phyloP scores from a whole-genome alignment of 1,139 yeast species.

The Arxiozyma heterogenica region DNA sequence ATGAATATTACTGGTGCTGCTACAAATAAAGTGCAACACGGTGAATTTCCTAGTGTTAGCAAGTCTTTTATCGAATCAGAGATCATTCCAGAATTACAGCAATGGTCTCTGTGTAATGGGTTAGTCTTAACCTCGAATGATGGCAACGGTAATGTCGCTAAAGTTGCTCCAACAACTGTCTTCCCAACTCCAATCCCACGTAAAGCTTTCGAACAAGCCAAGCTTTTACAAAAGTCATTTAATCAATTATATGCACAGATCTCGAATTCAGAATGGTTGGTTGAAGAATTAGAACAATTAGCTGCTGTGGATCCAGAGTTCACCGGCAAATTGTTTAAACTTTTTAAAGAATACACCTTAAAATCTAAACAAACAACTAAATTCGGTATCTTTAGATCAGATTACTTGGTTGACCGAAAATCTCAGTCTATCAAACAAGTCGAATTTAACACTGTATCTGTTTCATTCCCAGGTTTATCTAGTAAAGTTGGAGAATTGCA shows the following conservation, averaged over 20 bases:
- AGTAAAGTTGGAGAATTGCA: slow-evolving; percentile 73
- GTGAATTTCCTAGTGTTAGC: slow-evolving; percentile 10
- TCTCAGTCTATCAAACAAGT: slow-evolving; percentile 66
- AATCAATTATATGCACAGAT: slow-evolving; percentile 67
- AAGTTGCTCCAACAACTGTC: slow-evolving; percentile 76
- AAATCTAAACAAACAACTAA: slow-evolving; percentile 60
- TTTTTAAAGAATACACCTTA: slow-evolving; percentile 42
- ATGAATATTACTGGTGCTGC: slow-evolving; percentile 3
- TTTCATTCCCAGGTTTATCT: slow-evolving; percentile 88
- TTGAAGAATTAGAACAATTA: slow-evolving; percentile 44
- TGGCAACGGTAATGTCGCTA: slow-evolving; percentile 42
- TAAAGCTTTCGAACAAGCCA: slow-evolving; percentile 55
- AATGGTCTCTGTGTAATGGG: slow-evolving; percentile 76
- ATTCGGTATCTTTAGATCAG: slow-evolving; percentile 82
- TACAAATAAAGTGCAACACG: slow-evolving; percentile 6
- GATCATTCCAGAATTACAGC: slow-evolving; percentile 43
- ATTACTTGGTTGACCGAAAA: slow-evolving; percentile 64
- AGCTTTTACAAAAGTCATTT: slow-evolving; percentile 57
- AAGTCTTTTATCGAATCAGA: slow-evolving; percentile 10
- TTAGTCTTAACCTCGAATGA: slow-evolving; percentile 42
- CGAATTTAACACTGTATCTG: slow-evolving; percentile 92
- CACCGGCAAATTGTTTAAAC: slow-evolving; percentile 67
- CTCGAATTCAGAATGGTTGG: slow-evolving; percentile 45
- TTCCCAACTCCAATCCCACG: slow-evolving; percentile 86
- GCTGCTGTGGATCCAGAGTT: slow-evolving; percentile 60